Evolutionary conservation across 768 basidiomycete species (phyloP).

Genomic region (Tremella mesenterica): DNA sequence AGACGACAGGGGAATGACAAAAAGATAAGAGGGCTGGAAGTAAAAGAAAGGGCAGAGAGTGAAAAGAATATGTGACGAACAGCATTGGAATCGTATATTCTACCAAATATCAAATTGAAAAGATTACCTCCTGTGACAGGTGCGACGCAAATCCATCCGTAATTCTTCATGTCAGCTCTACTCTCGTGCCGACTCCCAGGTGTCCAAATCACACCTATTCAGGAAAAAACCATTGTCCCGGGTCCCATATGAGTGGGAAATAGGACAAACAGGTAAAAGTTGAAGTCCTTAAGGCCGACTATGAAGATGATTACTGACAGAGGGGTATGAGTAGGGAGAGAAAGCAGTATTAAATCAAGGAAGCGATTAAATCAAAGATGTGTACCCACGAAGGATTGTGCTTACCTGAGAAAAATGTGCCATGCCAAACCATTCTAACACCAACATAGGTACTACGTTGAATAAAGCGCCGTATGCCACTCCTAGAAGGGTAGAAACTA

Average conservation of each 20-base stretch:
- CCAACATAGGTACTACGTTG: constrained; percentile 64
- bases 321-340: too few relatives aligned
- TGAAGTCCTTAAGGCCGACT: too few relatives aligned
- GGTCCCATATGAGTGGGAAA: too few relatives aligned
- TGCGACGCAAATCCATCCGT: constrained; percentile 66
- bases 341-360: too few relatives aligned
- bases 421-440: constrained; percentile 83
- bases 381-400: background rate
- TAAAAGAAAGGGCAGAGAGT: too few relatives aligned
- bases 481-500: constrained; percentile 53
- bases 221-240: too few relatives aligned
- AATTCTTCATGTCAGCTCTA: constrained; percentile 58
- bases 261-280: too few relatives aligned
- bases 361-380: background rate
- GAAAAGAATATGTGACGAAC: too few relatives aligned
- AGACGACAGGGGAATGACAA: too few relatives aligned
- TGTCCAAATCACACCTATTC: too few relatives aligned
- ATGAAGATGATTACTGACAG: too few relatives aligned
- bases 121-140: constrained; percentile 69
- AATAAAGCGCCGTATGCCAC: constrained; percentile 66
- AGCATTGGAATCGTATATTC: constrained; percentile 66
- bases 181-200: constrained; percentile 30
- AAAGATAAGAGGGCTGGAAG: background rate
- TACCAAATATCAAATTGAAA: constrained; percentile 75
- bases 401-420: constrained; percentile 25